Evolutionary conservation across 2,329 filamentous ascomycete species (phyloP), one percentile per base, ranked within the genome.

Genomic region (Aspergillus cejpii): DNA sequence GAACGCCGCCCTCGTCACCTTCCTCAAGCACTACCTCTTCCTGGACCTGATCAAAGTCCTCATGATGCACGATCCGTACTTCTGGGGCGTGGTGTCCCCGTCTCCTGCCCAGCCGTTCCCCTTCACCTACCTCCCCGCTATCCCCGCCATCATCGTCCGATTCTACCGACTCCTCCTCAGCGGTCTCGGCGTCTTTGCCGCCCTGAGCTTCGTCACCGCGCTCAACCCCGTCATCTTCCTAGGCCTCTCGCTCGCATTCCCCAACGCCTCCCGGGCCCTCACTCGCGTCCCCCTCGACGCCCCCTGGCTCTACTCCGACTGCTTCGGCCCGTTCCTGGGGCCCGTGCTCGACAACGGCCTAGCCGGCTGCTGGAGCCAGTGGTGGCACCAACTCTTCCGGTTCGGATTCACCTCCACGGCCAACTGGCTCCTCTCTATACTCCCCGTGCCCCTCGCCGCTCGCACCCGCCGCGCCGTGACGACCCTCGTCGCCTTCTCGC

Each of bases 371-470:
- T 97, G 91, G 91, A 83, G 85, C 36, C 74, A 73, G 17, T 91
- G 81, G 76, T 96, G 91, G 91, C 91, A 97, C 64, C 90, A 96
- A 66, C 83, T 84, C 2, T 94, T 95, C 68, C 84, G 89, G 1
- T 76, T 81, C 44, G 80, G 79, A 53, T 62, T 49, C 42, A 49
- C 31, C 66, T 58, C 51, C 19, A 63, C 53, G 19, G 73, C 14
- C 61, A 72, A 53, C 39, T 80, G 47, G 54, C 51, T 49, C 52
- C 60, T 53, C 55, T 65, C 41, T 55, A 63, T 23, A n/a, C 48
- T 45, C 10, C 55, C 42, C 58, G 62, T 2, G 19, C 43, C 28
- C 6, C 41, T 59, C 23, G 43, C 54, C 5, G 49, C 51, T 17
- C 50, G 49, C 21, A 20, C 57, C 24, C 56, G 58, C 42, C 62